Evolutionary conservation across 768 basidiomycete genomes (phyloP).

Genomic region (Hygrophorus russula): DNA sequence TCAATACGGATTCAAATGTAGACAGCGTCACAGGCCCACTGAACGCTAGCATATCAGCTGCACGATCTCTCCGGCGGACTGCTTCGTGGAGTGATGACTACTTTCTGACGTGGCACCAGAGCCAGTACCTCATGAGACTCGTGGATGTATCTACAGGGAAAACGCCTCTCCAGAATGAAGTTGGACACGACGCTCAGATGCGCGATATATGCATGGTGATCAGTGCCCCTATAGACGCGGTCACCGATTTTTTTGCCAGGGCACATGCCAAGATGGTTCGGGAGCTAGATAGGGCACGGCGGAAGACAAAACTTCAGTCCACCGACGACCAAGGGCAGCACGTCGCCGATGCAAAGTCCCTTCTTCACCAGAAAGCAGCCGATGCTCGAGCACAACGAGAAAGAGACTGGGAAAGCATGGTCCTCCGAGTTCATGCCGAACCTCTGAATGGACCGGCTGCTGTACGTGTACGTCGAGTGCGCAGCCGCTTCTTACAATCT

Average conservation of each 20-base stretch:
- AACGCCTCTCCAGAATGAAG: conserved; percentile 39
- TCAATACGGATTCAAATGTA: conserved; percentile 11
- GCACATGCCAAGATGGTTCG: conserved; percentile 25
- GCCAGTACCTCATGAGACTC: conserved; percentile 46
- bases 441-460: conserved; percentile 35
- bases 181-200: conserved; percentile 27
- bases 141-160: conserved; percentile 27
- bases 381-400: conserved; percentile 50
- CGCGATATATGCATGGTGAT: conserved; percentile 39
- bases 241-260: conserved; percentile 33
- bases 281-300: conserved; percentile 32
- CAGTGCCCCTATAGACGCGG: conserved; percentile 41
- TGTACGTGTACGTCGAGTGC: conserved; percentile 43
- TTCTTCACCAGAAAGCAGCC: conserved; percentile 52
- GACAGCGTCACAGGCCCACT: conserved; percentile 14
- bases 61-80: conserved; percentile 43
- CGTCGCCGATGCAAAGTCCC: conserved; percentile 34
- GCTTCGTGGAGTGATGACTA: conserved; percentile 54
- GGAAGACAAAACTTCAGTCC: conserved; percentile 21
- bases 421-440: conserved; percentile 43
- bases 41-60: conserved; percentile 19
- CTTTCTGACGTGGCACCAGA: conserved; percentile 56
- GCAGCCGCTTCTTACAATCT: conserved; percentile 47
- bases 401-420: conserved; percentile 51
- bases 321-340: conserved; percentile 23